Percentiles rank a stretch among this genome's conserved stretches.
Evolutionary conservation across 2,329 filamentous ascomycete genomes (phyloP).

Genomic region (Paecilomyces formosus): DNA sequence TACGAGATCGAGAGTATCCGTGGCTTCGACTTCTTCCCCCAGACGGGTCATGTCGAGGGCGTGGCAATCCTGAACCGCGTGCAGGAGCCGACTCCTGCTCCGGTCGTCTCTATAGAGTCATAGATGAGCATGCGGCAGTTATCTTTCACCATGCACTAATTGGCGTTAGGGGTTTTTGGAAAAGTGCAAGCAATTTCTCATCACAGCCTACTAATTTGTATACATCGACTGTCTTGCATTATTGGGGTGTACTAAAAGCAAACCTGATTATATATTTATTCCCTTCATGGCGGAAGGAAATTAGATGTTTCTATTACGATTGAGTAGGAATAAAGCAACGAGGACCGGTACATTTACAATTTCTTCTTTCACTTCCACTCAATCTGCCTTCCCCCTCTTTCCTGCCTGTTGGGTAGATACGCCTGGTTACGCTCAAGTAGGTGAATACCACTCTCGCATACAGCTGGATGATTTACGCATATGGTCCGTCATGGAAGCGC

Average conservation of each 20-base stretch:
- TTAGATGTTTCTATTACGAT: no score
- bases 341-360: no score
- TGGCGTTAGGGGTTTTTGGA: background rate
- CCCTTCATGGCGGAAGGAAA: no score
- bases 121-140: background rate
- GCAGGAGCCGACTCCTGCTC: slow-evolving; percentile 1
- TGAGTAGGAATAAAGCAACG: no score
- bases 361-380: no score
- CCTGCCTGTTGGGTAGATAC: no score
- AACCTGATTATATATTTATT: no score
- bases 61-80: slow-evolving; percentile 50
- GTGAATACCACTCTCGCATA: no score
- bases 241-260: background rate
- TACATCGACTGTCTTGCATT: background rate
- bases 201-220: background rate
- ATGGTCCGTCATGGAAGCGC: background rate
- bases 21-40: slow-evolving; percentile 97
- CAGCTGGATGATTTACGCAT: no score
- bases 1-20: slow-evolving; percentile 87
- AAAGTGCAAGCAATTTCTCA: background rate
- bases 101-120: background rate
- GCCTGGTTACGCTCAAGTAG: no score
- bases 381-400: no score
- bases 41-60: slow-evolving; percentile 63
- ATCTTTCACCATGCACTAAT: background rate